Evolutionary conservation across 345 rosid species (phyloP), one percentile per base, ranked within the genome.

Genomic region (Citrus reticulata): DNA sequence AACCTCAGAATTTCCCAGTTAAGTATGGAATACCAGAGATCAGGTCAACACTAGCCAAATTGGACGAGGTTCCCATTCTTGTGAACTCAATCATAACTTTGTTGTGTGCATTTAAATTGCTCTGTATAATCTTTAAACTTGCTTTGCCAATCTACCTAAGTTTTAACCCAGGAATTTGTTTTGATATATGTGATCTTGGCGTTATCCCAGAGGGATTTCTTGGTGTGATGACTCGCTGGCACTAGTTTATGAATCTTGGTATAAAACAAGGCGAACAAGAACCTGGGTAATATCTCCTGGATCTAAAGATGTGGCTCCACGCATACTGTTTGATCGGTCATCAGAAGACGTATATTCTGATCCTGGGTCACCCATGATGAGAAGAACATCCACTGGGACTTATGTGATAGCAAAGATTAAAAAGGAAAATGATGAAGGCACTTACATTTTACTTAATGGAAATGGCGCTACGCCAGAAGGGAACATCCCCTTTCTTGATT

Each of bases 321-420:
- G 90, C 65, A 86, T 94, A 79, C 84, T 96, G 80, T 96, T 96
- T 86, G 98, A 96, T 83, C 88, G 99, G 81, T 96, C 99, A 82
- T 96, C 94, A 1, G 99, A 96, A 83, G 98, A 96, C 86, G 98
- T 89, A 72, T 96, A 96, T 84, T 93, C 99, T n/a, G 99, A 96
- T 83, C 99, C 99, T 82, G 98, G 99, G 58, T 94, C 98, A 68
- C 93, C 99, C 59, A 91, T 96, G 98, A 80, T 88, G 83, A 91
- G 98, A 78, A 96, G 98, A 88, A 93, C 98, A 9, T 74, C 81
- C 58, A 64, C 88, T 72, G 98, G 95, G 32, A 91, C 88, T 20
- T 94, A 94, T 68, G 94, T 96, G 78, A 92, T 96, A 81, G 99
- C 99, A 72, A 94, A 83, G 83, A 71, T 93, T 71, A 93, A 90